Evolutionary conservation across 345 rosid species (phyloP), one percentile per base, ranked within the genome.

Genomic region (Noccaea bulbosa): DNA sequence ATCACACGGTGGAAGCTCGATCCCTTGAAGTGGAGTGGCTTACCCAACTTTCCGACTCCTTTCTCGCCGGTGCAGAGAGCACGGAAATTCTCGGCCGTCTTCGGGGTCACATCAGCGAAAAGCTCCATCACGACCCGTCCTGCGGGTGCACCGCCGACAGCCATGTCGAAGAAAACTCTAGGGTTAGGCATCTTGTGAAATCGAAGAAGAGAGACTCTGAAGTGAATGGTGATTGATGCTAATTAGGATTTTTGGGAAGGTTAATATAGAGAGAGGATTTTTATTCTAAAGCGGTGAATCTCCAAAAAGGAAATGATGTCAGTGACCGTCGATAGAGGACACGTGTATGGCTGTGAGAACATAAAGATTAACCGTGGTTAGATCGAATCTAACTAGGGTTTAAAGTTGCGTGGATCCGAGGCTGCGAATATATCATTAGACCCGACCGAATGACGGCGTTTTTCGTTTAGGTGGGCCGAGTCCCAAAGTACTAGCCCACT

Each of bases 11-110:
- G 89, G 74, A 88, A 88, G 9, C 17, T 1, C 0, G 86, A 88
- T 12, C 88, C 88, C 45, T 84, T 86, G 82, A 57, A 88, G 83
- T 88, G 90, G 6, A 86, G 80, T 0, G 88, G 88, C 84, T 84
- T 86, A 5, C 93, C 77, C 45, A 33, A 7, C 32, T 44, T 61
- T 0, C 86, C 86, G 8, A 20, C 6, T 5, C 86, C 91, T 48
- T 81, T 84, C 80, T 86, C 89, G 5, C 86, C 84, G 16, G 86
- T 88, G 75, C 89, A 86, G 4, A 86, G 88, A 1, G 86, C 91
- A 0, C 94, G 72, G 81, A 86, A 86, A 67, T 88, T 85, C 79
- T 84, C 88, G 0, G 84, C 94, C 1, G 88, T 88, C 1, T 49
- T 32, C 0, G 85, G 85, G 0, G 78, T 72, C 7, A 54, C 62